Percentiles rank a stretch among this genome's conserved stretches.
phyloP scores from a whole-genome alignment of 805 yeast genomes.

The Torulaspora indica region DNA sequence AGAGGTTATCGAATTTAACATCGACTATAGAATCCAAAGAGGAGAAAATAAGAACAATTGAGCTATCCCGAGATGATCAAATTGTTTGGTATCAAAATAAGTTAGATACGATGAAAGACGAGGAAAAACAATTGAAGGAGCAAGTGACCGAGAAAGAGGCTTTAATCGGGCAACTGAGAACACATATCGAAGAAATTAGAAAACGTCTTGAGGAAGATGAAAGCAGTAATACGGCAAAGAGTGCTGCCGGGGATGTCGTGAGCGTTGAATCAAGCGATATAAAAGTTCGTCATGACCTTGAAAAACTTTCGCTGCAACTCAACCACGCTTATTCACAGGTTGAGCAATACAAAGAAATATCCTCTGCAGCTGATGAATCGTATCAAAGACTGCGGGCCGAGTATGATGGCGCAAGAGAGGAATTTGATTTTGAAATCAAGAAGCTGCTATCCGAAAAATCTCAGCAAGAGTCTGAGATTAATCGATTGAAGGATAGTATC shows the following conservation, averaged over 20 bases:
- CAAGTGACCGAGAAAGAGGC: constrained; percentile 25
- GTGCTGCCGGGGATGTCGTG: constrained; percentile 25
- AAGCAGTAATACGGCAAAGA: constrained; percentile 32
- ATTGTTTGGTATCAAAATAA: constrained; percentile 55
- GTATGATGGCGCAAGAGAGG: constrained; percentile 44
- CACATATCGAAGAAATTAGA: constrained; percentile 18
- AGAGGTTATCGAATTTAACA: constrained; percentile 7
- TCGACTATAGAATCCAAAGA: constrained; percentile 39
- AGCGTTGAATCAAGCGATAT: constrained; percentile 23
- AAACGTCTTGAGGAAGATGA: constrained; percentile 28
- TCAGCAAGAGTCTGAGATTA: constrained; percentile 18
- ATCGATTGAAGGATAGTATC: constrained; percentile 34
- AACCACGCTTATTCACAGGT: constrained; percentile 53
- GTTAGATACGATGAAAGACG: constrained; percentile 39
- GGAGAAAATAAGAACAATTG: constrained; percentile 47
- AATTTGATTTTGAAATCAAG: constrained; percentile 17
- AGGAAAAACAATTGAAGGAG: constrained; percentile 18
- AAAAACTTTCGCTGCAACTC: constrained; percentile 50
- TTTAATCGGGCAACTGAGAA: constrained; percentile 10
- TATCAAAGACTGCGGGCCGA: constrained; percentile 50
- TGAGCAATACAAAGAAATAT: constrained; percentile 57
- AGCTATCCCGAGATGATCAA: constrained; percentile 42
- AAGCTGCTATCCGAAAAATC: constrained; percentile 22
- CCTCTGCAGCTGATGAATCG: constrained; percentile 63
- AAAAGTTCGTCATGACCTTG: constrained; percentile 39